These are phyloP conservation scores for Neospora caninum DNA, from an alignment of 169 alveolate species.

Conservation along the genomic window DNA sequence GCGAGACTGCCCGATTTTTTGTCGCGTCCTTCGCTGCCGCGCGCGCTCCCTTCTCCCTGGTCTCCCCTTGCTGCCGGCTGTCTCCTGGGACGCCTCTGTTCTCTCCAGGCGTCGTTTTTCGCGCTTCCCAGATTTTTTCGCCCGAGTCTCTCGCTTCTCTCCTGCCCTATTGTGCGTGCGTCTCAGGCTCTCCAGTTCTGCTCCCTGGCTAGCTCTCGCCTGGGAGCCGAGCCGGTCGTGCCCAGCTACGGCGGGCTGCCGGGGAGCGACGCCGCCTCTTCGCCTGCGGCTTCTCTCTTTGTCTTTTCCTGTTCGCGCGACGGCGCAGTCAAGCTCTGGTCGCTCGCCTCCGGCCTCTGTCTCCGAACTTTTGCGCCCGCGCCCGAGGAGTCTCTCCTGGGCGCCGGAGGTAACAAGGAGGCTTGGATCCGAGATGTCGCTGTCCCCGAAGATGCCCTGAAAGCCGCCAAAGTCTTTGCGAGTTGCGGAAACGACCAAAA, in stretches of 20 bases:
- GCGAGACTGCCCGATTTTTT: background rate
- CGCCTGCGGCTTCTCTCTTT: background rate
- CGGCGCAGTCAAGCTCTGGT: constrained; percentile 53
- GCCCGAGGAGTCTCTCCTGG: background rate
- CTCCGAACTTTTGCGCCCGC: constrained; percentile 37
- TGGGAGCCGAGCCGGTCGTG: background rate
- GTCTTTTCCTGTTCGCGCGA: constrained; percentile 54
- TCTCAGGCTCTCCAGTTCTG: background rate
- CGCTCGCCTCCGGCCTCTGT: constrained; percentile 41
- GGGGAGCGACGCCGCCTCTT: background rate
- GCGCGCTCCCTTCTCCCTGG: background rate
- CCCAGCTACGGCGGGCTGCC: background rate
- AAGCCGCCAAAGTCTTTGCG: constrained; percentile 49
- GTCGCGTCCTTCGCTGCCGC: background rate
- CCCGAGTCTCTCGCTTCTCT: too few relatives aligned
- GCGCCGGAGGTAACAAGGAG: constrained; percentile 1
- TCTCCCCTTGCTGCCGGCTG: background rate
- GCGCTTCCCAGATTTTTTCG: too few relatives aligned
- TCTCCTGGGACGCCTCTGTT: background rate
- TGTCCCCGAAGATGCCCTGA: constrained; percentile 38
- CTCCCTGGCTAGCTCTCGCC: background rate
- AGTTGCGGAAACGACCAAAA: constrained; percentile 57
- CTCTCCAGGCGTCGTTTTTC: too few relatives aligned
- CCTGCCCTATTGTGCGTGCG: too few relatives aligned
- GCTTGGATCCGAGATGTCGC: constrained; percentile 49